Conservation (phyloP, 2,329 filamentous ascomycete genomes). For the Ascochyta viciae-villosae region DNA sequence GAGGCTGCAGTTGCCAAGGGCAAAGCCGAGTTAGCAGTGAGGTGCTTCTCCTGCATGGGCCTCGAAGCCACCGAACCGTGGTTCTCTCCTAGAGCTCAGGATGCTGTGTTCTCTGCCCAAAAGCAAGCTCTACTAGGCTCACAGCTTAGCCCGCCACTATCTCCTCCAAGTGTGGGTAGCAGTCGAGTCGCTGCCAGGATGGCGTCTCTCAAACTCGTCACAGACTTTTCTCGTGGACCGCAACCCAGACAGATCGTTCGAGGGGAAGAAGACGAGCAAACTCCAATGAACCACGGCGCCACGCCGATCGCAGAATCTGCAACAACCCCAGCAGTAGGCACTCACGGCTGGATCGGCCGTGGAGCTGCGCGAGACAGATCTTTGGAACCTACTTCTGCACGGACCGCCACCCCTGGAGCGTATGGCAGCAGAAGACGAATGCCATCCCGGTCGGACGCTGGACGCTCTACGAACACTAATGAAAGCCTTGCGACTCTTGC, state of each 20-base stretch:
- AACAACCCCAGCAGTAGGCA: slow-evolving; percentile 68
- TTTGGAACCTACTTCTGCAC: slow-evolving; percentile 57
- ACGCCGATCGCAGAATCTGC: slow-evolving; percentile 81
- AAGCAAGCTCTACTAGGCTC: slow-evolving; percentile 60
- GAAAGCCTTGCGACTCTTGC: slow-evolving; percentile 43
- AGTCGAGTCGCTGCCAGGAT: slow-evolving; percentile 73
- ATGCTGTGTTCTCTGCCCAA: slow-evolving; percentile 64
- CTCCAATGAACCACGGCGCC: slow-evolving; percentile 79
- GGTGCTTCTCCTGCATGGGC: slow-evolving; percentile 91
- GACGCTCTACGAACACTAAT: slow-evolving; percentile 42
- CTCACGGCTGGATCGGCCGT: slow-evolving; percentile 47
- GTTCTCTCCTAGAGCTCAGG: slow-evolving; percentile 81
- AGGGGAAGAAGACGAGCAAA: slow-evolving; percentile 66
- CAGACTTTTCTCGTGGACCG: slow-evolving; percentile 70
- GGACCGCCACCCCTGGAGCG: slow-evolving; percentile 65
- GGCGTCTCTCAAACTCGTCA: slow-evolving; percentile 88
- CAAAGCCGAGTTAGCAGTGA: slow-evolving; percentile 87
- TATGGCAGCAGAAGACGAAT: slow-evolving; percentile 69
- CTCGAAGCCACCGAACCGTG: slow-evolving; percentile 85
- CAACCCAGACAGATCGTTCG: slow-evolving; percentile 68
- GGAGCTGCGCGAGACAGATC: slow-evolving; percentile 42
- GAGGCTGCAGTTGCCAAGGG: slow-evolving; percentile 87
- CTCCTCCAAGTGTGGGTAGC: slow-evolving; percentile 68
- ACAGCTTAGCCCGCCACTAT: slow-evolving; percentile 72
- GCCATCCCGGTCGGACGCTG: slow-evolving; percentile 55